Evolutionary conservation across 1,139 yeast genomes (phyloP), one percentile per base, ranked within the genome.

Genomic region (Suhomyces taliae): DNA sequence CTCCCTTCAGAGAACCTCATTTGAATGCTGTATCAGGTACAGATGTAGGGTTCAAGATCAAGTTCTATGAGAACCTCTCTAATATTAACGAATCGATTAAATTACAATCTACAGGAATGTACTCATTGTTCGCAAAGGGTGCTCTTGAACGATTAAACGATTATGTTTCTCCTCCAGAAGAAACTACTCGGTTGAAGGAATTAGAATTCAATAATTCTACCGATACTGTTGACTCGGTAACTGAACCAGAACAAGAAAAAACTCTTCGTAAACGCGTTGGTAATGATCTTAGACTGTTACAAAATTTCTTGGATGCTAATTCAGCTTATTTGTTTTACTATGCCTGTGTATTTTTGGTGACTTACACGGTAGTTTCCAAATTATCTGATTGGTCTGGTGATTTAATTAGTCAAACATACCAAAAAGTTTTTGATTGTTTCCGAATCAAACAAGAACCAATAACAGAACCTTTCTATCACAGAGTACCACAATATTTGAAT

Each of bases 1-100:
- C 32, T 29, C 41, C 37, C 24, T 15, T 34, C 24, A 32, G 34
- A 24, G 37, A 33, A 19, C 29, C 36, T 34, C 38, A 24, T 34
- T 31, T 32, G 27, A 40, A 15, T 24, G 14, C 40, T 24, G 40
- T 26, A 9, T 19, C 36, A 4, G 36, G 12, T 10, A 26, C 41
- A 2, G 36, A 27, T 7, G 40, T 47, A 7, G 35, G 32, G 11
- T 36, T 32, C 40, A 41, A 44, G 32, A 66, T 67, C 40, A 57
- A 47, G 34, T 67, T 67, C 46, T 67, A 65, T 53, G 72, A 67
- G 49, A 60, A 53, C 47, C 56, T 67, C 34, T 51, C 66, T 10
- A 48, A 45, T 24, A 52, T 65, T 33, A 66, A 66, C 51, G 58
- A 62, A 37, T 57, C 66, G 1, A 63, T 66, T 45, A 66, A 64